Percentiles rank a stretch among this genome's conserved stretches.
Evolutionary conservation across 2,329 filamentous ascomycete species (phyloP).

Genomic region (Talaromyces sp.): DNA sequence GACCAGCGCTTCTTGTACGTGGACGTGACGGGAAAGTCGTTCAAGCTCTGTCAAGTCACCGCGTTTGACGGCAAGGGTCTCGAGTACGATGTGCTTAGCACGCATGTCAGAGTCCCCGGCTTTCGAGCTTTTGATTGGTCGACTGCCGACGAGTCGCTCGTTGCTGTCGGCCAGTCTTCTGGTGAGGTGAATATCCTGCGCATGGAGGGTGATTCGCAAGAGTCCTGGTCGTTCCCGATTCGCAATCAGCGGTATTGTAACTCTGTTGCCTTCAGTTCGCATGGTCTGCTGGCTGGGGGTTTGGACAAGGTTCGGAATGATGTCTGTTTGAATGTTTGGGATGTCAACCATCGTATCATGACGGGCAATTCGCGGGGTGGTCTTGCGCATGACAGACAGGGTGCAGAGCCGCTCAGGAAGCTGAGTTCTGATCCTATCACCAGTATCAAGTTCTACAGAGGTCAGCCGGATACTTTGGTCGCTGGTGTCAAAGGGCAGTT

Average conservation of each 20-base stretch:
- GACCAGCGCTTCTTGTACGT: constrained; percentile 57
- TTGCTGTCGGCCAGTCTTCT: constrained; percentile 57
- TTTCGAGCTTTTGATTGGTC: constrained; percentile 66
- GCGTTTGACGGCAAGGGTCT: constrained; percentile 36
- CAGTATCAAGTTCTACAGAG: constrained; percentile 59
- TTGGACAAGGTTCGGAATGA: constrained; percentile 60
- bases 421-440: constrained; percentile 58
- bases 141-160: constrained; percentile 51
- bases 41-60: constrained; percentile 52
- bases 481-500: constrained; percentile 57
- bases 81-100: constrained; percentile 49
- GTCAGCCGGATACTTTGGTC: constrained; percentile 56
- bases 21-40: constrained; percentile 55
- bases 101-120: constrained; percentile 52
- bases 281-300: constrained; percentile 55
- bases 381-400: constrained; percentile 22
- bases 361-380: constrained; percentile 26
- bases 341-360: constrained; percentile 48
- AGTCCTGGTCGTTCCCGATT: constrained; percentile 50
- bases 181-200: constrained; percentile 57
- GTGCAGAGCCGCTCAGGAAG: constrained; percentile 51
- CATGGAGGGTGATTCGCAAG: constrained; percentile 47
- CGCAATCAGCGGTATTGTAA: constrained; percentile 61
- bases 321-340: constrained; percentile 61
- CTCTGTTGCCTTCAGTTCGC: constrained; percentile 56